Evolutionary conservation across 768 basidiomycete genomes (phyloP), one percentile per base, ranked within the genome.

Genomic region (Asterophora parasitica): DNA sequence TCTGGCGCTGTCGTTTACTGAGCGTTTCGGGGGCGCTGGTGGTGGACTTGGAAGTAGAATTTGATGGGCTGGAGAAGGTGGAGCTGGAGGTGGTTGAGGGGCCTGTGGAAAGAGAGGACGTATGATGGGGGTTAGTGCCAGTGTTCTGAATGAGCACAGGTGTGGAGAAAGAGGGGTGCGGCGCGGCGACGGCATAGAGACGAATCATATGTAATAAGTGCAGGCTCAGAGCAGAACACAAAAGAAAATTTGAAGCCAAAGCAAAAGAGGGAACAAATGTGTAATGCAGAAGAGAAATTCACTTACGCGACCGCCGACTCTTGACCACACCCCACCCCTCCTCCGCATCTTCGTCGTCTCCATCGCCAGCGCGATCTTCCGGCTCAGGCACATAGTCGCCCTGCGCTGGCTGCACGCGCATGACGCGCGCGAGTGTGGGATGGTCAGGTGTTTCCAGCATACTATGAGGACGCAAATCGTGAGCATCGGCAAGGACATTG

Each of bases 251-350:
- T 10, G 12, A 8, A 31, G 9, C 4, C 8, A 31, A 31, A 31
- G 30, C 9, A 12, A 31, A 31, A 31, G 6, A 30, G 28, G 28
- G 28, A 30, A n/a, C n/a, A n/a, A n/a, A n/a, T 10, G 39, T 19
- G n/a, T 38, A 9, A 12, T 4, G 32, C 7, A 44, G 13, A 37
- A 42, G 2, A 30, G 42, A 45, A 28, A 19, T 20, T 39, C 20
- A 40, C 70, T 48, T 63, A 79, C 77, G 71, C 19, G 65, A 54
- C 39, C 69, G 72, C 48, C 75, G 74, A 55, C 79, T 78, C 65
- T 72, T 77, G 55, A 92, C 87, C 35, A 88, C 78, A 17, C 80
- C 85, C 90, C 88, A 91, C 2, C 81, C 85, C 42, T 84, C 87
- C 45, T 88, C 80, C 36, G 81, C 85, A 46, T 88, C 88, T 49